Conservation (phyloP, 805 yeast species). For the Jamesozyma spencerorum region DNA sequence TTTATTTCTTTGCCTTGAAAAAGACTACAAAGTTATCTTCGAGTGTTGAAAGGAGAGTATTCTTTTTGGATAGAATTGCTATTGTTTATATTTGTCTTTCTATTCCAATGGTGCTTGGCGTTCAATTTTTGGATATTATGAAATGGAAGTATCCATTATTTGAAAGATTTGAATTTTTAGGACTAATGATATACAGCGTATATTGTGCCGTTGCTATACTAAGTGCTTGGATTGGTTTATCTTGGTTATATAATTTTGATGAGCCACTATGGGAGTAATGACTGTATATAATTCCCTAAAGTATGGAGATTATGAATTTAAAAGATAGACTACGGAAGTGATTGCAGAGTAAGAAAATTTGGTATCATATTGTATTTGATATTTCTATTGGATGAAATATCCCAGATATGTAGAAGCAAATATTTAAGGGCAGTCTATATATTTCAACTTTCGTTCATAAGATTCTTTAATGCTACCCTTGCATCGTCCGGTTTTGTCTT, state of each 20-base stretch:
- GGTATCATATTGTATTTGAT: too few species aligned
- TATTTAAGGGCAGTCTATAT: too few species aligned
- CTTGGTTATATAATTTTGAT: conserved; percentile 81
- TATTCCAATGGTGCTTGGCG: conserved; percentile 47
- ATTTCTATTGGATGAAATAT: too few species aligned
- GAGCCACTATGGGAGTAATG: conserved; percentile 56
- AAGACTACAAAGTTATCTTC: conserved; percentile 47
- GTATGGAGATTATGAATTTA: neutral
- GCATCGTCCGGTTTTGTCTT: conserved; percentile 22
- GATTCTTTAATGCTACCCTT: conserved; percentile 22
- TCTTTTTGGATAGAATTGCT: conserved; percentile 63
- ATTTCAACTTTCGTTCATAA: conserved; percentile 16
- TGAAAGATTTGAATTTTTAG: conserved; percentile 58
- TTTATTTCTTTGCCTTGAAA: conserved; percentile 62
- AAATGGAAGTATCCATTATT: conserved; percentile 45
- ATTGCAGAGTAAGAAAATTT: too few species aligned
- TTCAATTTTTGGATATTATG: conserved; percentile 45
- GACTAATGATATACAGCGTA: conserved; percentile 73
- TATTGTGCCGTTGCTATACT: conserved; percentile 82
- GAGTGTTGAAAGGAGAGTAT: conserved; percentile 39
- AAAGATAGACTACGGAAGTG: neutral
- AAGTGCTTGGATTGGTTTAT: conserved; percentile 78
- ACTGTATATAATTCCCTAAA: neutral
- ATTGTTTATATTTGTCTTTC: conserved; percentile 59
- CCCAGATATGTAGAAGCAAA: too few species aligned